Base-by-base conservation (phyloP, 2,329 filamentous ascomycete species). In the Orbilia brochopaga region DNA sequence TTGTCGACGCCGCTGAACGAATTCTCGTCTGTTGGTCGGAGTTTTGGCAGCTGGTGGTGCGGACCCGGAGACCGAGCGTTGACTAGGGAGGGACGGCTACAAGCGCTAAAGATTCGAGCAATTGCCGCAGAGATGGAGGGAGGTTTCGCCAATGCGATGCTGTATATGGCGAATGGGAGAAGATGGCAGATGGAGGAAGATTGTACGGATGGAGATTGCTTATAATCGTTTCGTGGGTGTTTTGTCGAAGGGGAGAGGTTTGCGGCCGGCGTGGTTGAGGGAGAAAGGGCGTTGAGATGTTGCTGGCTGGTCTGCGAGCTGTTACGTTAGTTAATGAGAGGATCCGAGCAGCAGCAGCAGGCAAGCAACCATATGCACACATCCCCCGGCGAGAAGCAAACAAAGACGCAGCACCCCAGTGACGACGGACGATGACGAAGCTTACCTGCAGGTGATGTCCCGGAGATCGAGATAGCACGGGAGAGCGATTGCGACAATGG, bases 1-100 rank as follows among this genome's bases (percentile, higher is more conserved):
- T 54, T 64, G 66, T 70, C 54, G 59, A 64, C 55, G 50, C 24
- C 52, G 23, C 17, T 37, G 63, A 62, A 62, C 53, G 58, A 69
- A 51, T 35, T 32, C 27, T 52, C 42, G 35, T 32, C 27, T 24
- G 32, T 42, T 21, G 37, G 37, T 15, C 59, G 54, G 66, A 57
- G 19, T 27, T 46, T n/a, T 56, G 24, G 42, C 27, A 42, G 37
- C 4, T 42, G 51, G 50, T 57, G 8, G 32, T 55, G 61, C 51
- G 54, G 64, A 40, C 48, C 50, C 52, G 30, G 57, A 40, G 19
- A 56, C 32, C 56, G 23, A 61, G 56, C 48, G 37, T 37, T 60
- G 56, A 32, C 27, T 8, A 32, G 57, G 35, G 37, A 32, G 57
- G 35, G 37, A 42, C 37, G 37, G 37, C 37, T 42, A 42, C 5